These are phyloP conservation scores for Plantago major DNA, from an alignment of 257 asterid genomes.

Conservation along the genomic window DNA sequence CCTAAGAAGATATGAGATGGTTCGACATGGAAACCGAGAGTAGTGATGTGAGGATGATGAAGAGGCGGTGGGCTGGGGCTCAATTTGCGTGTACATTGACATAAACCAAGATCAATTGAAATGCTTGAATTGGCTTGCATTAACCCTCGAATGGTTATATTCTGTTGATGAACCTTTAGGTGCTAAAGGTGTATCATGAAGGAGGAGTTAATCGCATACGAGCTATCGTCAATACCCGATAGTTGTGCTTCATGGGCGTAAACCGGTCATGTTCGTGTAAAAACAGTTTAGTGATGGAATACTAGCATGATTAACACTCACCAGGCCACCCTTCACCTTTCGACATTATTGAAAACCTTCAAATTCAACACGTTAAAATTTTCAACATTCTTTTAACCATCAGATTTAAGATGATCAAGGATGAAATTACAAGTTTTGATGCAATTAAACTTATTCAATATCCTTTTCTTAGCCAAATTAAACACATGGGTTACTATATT, in stretches of 20 bases:
- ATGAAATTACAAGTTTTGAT: too few relatives aligned
- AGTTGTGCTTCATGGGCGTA: conserved; percentile 95
- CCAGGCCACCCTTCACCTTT: neutral
- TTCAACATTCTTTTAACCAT: too few relatives aligned
- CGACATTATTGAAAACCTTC: too few relatives aligned
- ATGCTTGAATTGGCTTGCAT: conserved; percentile 1
- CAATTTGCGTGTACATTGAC: conserved; percentile 56
- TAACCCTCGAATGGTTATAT: neutral
- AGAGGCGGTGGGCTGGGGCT: conserved; percentile 46
- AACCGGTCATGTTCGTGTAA: conserved; percentile 82
- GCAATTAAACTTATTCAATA: too few relatives aligned
- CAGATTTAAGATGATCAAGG: too few relatives aligned
- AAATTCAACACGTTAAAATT: too few relatives aligned
- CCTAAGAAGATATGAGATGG: conserved; percentile 54
- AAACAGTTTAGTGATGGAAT: neutral
- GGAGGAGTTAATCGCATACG: conserved; percentile 90
- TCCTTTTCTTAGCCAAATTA: too few relatives aligned
- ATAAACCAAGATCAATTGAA: neutral
- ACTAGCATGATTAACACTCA: neutral
- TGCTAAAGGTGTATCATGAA: too few relatives aligned
- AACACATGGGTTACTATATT: neutral
- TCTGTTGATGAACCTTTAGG: conserved; percentile 40
- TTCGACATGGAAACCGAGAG: conserved; percentile 78
- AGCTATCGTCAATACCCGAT: conserved; percentile 76
- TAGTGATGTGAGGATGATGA: conserved; percentile 73